Evolutionary conservation across 352 stramenopile species (phyloP), one percentile per base, ranked within the genome.

Genomic region (Globisporangium cylindrosporum): DNA sequence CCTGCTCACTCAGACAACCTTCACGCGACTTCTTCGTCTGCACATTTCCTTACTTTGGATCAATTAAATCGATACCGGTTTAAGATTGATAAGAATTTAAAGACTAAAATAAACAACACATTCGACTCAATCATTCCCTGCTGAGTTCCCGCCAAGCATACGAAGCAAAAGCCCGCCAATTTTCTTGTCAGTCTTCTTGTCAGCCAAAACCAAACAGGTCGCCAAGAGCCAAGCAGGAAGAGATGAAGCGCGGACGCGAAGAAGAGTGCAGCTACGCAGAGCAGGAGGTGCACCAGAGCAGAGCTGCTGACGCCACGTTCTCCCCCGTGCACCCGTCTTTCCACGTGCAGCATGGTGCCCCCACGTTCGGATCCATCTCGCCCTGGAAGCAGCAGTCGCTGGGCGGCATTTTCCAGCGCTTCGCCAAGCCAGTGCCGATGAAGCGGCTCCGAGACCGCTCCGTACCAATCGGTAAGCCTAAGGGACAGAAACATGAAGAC

Each of bases 371-470:
- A 49, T 74, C 65, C 38, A 89, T 89, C 57, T 89, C 80, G 9
- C 80, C 80, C n/a, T 89, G 78, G 78, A 89, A 87, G 70, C 70
- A 75, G 61, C 71, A 74, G 58, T 51, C 65, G 53, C 58, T 56
- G 8, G 27, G 46, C 43, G 53, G 59, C 24, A 41, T 36, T 25
- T 66, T 67, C 22, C 36, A 36, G 43, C 59, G 59, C 32, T 38
- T 38, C 36, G n/a, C 22, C 8, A 71, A 71, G 27, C 48, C 59
- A 9, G 53, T 62, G 9, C 70, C 81, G 20, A 61, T 73, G 66
- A 93, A 93, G 72, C 83, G 86, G 62, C 76, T 76, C 67, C 79
- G 86, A 70, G 86, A 92, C 72, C 82, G 86, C 66, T 83, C 77
- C 4, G 73, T 93, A 18, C 85, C 85, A 43, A 82, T 93, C 62